These are phyloP conservation scores for Glomus cerebriforme DNA, from an alignment of 192 early-diverging fungal species.

Conservation along the genomic window DNA sequence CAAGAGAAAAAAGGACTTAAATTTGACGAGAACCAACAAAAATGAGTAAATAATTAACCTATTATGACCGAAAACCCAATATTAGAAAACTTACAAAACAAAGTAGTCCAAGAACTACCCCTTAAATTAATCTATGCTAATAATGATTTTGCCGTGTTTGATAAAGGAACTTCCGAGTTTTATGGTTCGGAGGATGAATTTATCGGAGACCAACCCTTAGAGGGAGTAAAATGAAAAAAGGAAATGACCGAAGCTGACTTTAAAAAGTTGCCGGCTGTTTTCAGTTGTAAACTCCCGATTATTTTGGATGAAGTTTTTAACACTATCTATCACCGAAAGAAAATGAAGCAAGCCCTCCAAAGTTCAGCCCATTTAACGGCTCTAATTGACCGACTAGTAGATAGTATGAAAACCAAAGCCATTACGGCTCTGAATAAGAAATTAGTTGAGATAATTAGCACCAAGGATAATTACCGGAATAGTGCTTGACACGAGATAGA, in stretches of 20 bases:
- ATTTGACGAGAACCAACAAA: no score
- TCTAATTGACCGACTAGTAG: neutral
- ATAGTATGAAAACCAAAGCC: constrained; percentile 10
- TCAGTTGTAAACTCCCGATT: neutral
- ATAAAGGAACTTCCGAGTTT: neutral
- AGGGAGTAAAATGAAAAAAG: neutral
- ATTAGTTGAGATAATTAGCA: neutral
- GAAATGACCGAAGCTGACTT: neutral
- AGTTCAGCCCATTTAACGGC: neutral
- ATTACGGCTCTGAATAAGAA: neutral
- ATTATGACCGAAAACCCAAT: neutral
- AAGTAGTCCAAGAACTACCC: neutral
- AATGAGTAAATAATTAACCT: neutral
- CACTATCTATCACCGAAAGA: neutral
- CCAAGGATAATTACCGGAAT: neutral
- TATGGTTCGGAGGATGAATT: constrained; percentile 11
- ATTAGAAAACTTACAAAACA: neutral
- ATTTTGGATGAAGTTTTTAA: neutral
- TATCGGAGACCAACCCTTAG: neutral
- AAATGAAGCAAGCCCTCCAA: constrained; percentile 15
- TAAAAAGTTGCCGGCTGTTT: neutral
- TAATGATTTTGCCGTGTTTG: constrained; percentile 1
- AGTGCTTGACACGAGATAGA: neutral
- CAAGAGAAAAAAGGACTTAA: neutral
- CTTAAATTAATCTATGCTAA: constrained; percentile 3